phyloP scores from a whole-genome alignment of 345 rosid genomes.

The Hibiscus mutabilis region DNA sequence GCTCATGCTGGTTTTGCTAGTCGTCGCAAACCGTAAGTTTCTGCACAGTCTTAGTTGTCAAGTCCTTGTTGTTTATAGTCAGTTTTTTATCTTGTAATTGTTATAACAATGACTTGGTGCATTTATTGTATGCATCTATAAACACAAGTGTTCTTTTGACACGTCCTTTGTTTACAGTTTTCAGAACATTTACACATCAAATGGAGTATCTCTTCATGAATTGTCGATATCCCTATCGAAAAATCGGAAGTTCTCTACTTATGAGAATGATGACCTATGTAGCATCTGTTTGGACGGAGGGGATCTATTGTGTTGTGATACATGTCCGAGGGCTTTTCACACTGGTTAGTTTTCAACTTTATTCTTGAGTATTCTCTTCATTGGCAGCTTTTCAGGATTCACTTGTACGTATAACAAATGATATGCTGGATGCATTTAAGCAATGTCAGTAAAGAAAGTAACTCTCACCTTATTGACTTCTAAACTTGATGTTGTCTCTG shows the following conservation, averaged over 20 bases:
- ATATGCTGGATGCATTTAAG: background rate
- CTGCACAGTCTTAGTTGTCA: background rate
- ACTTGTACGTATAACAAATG: background rate
- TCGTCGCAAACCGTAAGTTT: slow-evolving; percentile 90
- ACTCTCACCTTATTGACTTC: too few species aligned
- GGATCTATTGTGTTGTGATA: slow-evolving; percentile 82
- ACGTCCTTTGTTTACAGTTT: slow-evolving; percentile 42
- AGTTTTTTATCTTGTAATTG: background rate
- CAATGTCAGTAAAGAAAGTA: background rate
- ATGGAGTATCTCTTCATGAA: slow-evolving; percentile 97
- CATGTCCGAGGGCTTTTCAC: slow-evolving; percentile 92
- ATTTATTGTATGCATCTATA: background rate
- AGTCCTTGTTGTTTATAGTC: slow-evolving; percentile 1
- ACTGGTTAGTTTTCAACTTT: slow-evolving; percentile 37
- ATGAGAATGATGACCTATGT: slow-evolving; percentile 85
- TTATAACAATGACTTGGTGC: background rate
- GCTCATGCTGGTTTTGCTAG: slow-evolving; percentile 93
- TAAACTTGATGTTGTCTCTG: background rate
- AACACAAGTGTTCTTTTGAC: background rate
- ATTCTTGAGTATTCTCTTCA: slow-evolving; percentile 7
- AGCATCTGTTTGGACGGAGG: slow-evolving; percentile 84
- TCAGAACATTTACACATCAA: slow-evolving; percentile 84
- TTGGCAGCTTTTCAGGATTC: slow-evolving; percentile 1
- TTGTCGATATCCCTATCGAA: slow-evolving; percentile 56
- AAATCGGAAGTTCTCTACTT: slow-evolving; percentile 42